Evolutionary conservation across 176 grass and related monocot species (phyloP).

Genomic region (Oryza coarctata): DNA sequence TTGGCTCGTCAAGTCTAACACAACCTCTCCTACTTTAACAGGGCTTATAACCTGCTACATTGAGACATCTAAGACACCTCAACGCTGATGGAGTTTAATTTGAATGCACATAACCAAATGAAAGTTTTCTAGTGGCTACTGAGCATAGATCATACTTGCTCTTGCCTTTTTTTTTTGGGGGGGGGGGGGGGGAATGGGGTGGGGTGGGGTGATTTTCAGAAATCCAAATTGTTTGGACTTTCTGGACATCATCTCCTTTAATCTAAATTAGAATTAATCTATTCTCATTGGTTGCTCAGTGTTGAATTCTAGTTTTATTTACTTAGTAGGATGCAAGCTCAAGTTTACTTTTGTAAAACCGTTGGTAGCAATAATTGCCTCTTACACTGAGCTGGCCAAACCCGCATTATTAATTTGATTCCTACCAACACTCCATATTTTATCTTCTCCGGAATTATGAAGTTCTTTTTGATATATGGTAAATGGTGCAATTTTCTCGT

Average conservation of each 20-base stretch:
- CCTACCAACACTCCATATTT: not conserved
- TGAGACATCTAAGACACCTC: too few relatives aligned
- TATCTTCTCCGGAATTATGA: not conserved
- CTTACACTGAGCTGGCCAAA: conserved; percentile 19
- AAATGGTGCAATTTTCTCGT: not conserved
- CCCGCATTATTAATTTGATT: not conserved
- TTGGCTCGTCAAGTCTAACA: too few relatives aligned
- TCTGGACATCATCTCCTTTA: not conserved
- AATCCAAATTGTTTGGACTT: not conserved
- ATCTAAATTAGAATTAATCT: not conserved
- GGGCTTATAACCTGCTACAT: too few relatives aligned
- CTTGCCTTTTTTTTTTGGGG: not conserved
- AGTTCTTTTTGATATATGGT: not conserved
- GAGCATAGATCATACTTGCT: not conserved
- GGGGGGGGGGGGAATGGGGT: too few relatives aligned
- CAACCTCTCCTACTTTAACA: too few relatives aligned
- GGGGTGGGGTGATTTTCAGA: not conserved
- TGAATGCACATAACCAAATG: not conserved
- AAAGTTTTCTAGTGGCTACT: not conserved
- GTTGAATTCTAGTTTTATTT: not conserved
- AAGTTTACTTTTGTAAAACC: not conserved
- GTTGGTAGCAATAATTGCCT: conserved; percentile 14
- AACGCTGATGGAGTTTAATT: too few relatives aligned
- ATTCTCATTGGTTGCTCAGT: not conserved
- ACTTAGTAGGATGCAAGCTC: not conserved